Base-by-base conservation (phyloP, 352 stramenopile genomes). In the Phytopythium delawarense region DNA sequence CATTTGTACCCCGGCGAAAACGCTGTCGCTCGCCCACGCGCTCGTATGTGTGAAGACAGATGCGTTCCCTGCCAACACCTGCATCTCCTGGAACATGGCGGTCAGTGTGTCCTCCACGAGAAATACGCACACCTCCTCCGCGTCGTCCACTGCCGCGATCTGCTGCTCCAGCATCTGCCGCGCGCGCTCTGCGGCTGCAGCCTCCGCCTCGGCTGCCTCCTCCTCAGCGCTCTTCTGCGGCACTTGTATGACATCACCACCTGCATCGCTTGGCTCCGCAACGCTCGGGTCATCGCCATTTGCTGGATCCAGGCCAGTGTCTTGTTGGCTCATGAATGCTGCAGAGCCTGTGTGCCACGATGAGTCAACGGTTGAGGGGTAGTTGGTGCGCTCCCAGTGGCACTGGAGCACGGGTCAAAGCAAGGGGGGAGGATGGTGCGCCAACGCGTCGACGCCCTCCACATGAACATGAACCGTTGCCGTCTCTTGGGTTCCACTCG, bases 81-180 rank as follows among this genome's bases (percentile, higher is more conserved):
- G 68, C 72, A 84, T 81, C 44, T 82, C 68, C 28, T 71, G 30
- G 18, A 87, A 87, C 34, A 87, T 74, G n/a, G 68, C 71, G 23
- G 69, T 58, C 15, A 82, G 37, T 7, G 78, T 46, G 32, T 81
- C 77, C 11, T 70, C 53, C 16, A 80, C 6, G 7, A 82, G 37
- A 42, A 66, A 71, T 15, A 72, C 62, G 20, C 64, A 71, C 2
- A 67, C 62, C 7, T 81, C 71, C 51, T 87, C 77, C 0, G 75
- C 69, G 21, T 81, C 73, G 9, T 63, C 71, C 25, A 84, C 50
- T 12, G 50, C 15, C 20, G 7, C 50, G 50, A 25, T 40, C 15
- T 42, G 53, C 52, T 18, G 44, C 46, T 56, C 21, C 50, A 46
- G 25, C 28, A 23, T 54, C 35, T 16, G 37, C 51, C 20, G 58